phyloP scores from a whole-genome alignment of 805 yeast genomes.

The Saccharomycopsis guyanensis region DNA sequence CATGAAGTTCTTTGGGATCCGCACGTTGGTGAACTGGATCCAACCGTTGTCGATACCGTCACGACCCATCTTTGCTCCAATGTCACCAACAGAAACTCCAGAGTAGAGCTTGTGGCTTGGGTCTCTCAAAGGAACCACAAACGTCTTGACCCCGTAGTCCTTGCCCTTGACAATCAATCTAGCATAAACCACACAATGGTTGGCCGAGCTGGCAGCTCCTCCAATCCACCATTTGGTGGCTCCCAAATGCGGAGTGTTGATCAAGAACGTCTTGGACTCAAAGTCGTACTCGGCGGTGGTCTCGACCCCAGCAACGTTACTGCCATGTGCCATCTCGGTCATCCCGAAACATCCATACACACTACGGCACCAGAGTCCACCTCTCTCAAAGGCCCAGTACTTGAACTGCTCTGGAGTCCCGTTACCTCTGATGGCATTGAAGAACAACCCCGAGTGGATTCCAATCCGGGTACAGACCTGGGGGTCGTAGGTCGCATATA shows the following conservation, averaged over 20 bases:
- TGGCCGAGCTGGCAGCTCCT: conserved; percentile 93
- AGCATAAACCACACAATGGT: conserved; percentile 81
- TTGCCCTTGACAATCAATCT: conserved; percentile 71
- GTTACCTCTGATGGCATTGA: conserved; percentile 74
- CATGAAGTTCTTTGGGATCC: conserved; percentile 80
- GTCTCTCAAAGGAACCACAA: conserved; percentile 86
- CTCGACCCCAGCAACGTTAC: conserved; percentile 88
- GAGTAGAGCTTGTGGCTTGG: conserved; percentile 62
- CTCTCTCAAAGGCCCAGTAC: conserved; percentile 74
- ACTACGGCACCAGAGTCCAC: conserved; percentile 45
- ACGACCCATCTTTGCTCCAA: conserved; percentile 93
- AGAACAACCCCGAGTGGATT: conserved; percentile 80
- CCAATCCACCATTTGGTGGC: conserved; percentile 99
- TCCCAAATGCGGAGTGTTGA: conserved; percentile 83
- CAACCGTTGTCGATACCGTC: conserved; percentile 96
- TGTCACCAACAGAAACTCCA: conserved; percentile 82
- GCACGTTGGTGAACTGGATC: conserved; percentile 83
- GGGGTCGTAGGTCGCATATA: conserved; percentile 67
- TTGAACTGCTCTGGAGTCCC: conserved; percentile 79
- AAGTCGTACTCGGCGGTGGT: conserved; percentile 82
- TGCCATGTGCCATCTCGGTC: conserved; percentile 92
- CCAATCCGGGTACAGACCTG: conserved; percentile 76
- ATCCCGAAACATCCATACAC: conserved; percentile 82
- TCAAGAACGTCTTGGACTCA: conserved; percentile 55
- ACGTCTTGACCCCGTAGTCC: conserved; percentile 89